Base-by-base conservation (phyloP, 495 filamentous ascomycete species). In the Clavariopsis aquatica region DNA sequence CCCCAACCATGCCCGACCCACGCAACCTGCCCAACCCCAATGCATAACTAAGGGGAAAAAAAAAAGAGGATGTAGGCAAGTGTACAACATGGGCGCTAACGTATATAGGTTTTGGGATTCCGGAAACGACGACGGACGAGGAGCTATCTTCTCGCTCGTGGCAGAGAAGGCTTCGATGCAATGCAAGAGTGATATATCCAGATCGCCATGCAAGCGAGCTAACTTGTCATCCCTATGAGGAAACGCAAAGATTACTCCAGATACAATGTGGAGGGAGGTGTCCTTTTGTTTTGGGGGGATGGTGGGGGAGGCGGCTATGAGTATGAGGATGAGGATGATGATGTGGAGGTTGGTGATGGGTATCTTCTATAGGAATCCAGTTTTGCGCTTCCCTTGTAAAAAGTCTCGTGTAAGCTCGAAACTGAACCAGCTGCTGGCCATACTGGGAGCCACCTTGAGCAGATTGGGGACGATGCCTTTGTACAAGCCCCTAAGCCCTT, bases 341-440 rank as follows among this genome's bases (percentile, higher is more conserved):
- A 36, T 19, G 26, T 22, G 7, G 52, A 28, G 8, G 45, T 28
- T 17, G 17, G 22, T 49, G 47, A 43, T 2, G 38, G 38, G 38
- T 43, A 43, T 51, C 47, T n/a, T n/a, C n/a, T 60, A 70, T 57
- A 70, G 43, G 51, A 60, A 62, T 1, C 27, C 45, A 17, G 34
- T 23, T 38, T 49, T 51, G 24, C 54, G 34, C 53, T 66, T 67
- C 7, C 69, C 69, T 60, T 93, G 79, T 19, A 96, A 74, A 72
- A 96, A 88, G 77, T 98, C 94, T 63, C 94, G 82, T 26, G 89
- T 92, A 52, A 98, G 72, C 77, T 98, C 94, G 73, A 93, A 98
- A 79, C 93, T 98, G 24, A 96, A 83, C 92, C 95, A 98, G 75
- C 89, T 96, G 69, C 91, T 94, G 24, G 95, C 94, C 92, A 98